Evolutionary conservation across 495 filamentous ascomycete genomes (phyloP).

Genomic region (Clohesyomyces aquaticus): DNA sequence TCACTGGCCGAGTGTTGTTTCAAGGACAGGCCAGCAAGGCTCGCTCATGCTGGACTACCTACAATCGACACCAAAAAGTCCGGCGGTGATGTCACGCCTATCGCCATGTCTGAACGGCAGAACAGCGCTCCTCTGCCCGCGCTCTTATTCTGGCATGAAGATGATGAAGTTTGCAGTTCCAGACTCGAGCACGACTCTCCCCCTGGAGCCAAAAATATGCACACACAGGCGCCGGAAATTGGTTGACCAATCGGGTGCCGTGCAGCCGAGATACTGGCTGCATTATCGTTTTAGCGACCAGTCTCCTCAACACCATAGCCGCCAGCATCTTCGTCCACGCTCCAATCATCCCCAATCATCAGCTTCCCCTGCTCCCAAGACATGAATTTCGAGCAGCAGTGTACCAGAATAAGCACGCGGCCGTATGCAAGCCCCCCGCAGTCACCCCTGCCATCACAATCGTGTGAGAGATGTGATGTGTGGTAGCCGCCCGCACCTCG

Average conservation of each 20-base stretch:
- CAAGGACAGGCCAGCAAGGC: too few species aligned
- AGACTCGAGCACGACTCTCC: constrained; percentile 1
- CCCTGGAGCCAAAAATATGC: constrained; percentile 36
- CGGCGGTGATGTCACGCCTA: not conserved
- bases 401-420: constrained; percentile 18
- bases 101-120: constrained; percentile 7
- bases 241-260: constrained; percentile 15
- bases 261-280: constrained; percentile 9
- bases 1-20: too few species aligned
- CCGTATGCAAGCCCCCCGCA: constrained; percentile 15
- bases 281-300: constrained; percentile 17
- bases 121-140: too few species aligned
- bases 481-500: constrained; percentile 32
- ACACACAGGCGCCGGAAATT: constrained; percentile 24
- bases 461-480: not conserved
- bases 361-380: constrained; percentile 18
- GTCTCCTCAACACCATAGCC: constrained; percentile 34
- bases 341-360: constrained; percentile 21
- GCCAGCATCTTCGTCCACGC: constrained; percentile 15
- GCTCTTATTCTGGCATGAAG: not conserved
- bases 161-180: constrained; percentile 10
- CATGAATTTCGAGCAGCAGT: constrained; percentile 12
- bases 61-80: not conserved
- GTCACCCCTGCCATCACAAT: constrained; percentile 21
- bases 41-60: too few species aligned